Base-by-base conservation (phyloP, 257 asterid species). In the Lantana camara region DNA sequence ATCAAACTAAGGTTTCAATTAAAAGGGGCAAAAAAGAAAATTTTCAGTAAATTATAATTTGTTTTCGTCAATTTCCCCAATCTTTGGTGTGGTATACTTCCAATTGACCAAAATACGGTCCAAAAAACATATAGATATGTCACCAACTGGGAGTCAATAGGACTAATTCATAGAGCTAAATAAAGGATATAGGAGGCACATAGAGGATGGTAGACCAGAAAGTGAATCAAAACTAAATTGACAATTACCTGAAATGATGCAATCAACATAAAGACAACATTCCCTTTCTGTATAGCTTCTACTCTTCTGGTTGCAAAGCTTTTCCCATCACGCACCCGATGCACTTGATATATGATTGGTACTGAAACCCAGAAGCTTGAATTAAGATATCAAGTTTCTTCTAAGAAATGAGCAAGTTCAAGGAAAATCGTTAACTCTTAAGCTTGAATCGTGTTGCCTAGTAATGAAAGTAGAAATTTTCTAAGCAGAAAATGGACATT, bases 241-340 rank as follows among this genome's bases (percentile, higher is more conserved):
- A 55, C 58, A 23, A 67, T 73, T 76, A 90, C 99, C 94, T 94
- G 99, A 82, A 94, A 90, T 53, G 99, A 94, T 77, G 96, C 96
- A 67, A 80, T 15, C 76, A 90, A 62, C 38, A 83, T 84, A 65
- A 94, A 94, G 47, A 94, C 76, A 34, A 88, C 77, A n/a, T 77
- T 84, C 71, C 96, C 98, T 66, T 85, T 86, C 76, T 94, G 99
- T 64, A 94, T 80, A 65, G 99, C 99, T 19, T 90, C 99, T 69
- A 94, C 98, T 74, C 84, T 88, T 71, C 99, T 83, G 63, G 97
- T 90, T 61, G 99, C 97, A 73, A 94, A 94, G 80, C 96, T 94
- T 72, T 80, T 87, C n/a, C 99, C 99, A 72, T 90, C 97, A 73
- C 96, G 97, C 22, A 87, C 88, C 54, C 96, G 96, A 61, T 86